These are phyloP conservation scores for Mortierella sp. DNA, from an alignment of 371 early-diverging fungal species.

Conservation along the genomic window DNA sequence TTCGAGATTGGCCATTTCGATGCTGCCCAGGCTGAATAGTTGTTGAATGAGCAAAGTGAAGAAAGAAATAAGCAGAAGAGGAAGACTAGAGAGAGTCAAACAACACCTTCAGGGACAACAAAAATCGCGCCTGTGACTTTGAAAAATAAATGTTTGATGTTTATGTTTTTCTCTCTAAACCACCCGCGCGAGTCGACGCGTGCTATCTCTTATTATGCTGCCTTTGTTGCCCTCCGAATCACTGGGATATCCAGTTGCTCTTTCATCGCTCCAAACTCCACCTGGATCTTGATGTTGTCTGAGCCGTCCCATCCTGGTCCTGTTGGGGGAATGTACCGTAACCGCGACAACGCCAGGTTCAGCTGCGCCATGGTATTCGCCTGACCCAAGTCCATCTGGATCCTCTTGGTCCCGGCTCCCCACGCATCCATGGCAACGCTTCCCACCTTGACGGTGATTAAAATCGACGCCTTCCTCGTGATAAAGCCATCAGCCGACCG, in stretches of 20 bases:
- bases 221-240: not conserved
- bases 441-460: constrained; percentile 14
- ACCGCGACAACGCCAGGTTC: constrained; percentile 20
- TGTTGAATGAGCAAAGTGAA: too few relatives aligned
- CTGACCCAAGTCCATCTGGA: constrained; percentile 23
- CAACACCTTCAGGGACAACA: not conserved
- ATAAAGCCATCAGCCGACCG: not conserved
- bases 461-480: constrained; percentile 17
- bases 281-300: constrained; percentile 12
- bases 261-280: constrained; percentile 21
- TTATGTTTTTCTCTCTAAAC: not conserved
- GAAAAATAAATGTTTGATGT: too few relatives aligned
- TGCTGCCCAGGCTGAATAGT: not conserved
- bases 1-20: not conserved
- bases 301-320: constrained; percentile 3
- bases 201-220: not conserved
- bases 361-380: constrained; percentile 11
- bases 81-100: too few relatives aligned
- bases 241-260: constrained; percentile 14
- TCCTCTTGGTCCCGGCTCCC: constrained; percentile 14
- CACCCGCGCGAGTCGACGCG: not conserved
- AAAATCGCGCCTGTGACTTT: too few relatives aligned
- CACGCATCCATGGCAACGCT: constrained; percentile 10
- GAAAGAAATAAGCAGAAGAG: too few relatives aligned
- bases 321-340: constrained; percentile 19